phyloP scores from a whole-genome alignment of 2,329 filamentous ascomycete species.

The Camillea tinctor region DNA sequence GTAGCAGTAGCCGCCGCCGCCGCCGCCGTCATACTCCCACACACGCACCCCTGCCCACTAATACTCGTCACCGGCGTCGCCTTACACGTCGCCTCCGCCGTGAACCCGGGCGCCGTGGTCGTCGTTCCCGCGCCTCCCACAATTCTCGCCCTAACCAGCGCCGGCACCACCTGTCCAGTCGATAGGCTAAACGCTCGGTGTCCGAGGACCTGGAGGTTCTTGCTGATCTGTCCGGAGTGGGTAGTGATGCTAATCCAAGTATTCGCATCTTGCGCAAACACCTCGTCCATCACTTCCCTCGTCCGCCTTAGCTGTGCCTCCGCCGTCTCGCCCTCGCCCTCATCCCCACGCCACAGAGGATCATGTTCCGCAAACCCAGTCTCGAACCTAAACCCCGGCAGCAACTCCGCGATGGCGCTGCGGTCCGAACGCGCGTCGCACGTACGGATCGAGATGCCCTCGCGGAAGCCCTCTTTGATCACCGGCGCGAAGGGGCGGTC shows the following conservation, averaged over 20 bases:
- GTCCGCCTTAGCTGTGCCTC: conserved; percentile 50
- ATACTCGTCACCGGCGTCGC: conserved; percentile 45
- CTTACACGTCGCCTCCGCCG: conserved; percentile 42
- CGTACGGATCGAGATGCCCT: conserved; percentile 66
- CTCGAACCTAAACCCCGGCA: conserved; percentile 58
- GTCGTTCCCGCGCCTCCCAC: conserved; percentile 25
- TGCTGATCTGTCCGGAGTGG: conserved; percentile 57
- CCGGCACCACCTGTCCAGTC: conserved; percentile 69
- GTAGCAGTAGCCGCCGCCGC: conserved; percentile 1
- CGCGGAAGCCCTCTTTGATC: conserved; percentile 65
- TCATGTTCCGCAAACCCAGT: conserved; percentile 58
- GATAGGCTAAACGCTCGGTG: conserved; percentile 61
- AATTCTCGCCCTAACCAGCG: conserved; percentile 60
- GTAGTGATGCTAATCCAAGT: conserved; percentile 60
- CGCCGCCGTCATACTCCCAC: conserved; percentile 26
- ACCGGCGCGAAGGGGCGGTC: conserved; percentile 53
- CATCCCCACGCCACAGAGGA: conserved; percentile 41
- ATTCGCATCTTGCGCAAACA: conserved; percentile 51
- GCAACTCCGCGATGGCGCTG: conserved; percentile 50
- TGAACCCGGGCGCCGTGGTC: conserved; percentile 37
- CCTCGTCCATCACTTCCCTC: conserved; percentile 52
- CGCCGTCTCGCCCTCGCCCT: conserved; percentile 44
- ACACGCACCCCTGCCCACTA: conserved; percentile 41
- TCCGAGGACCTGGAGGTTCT: conserved; percentile 53
- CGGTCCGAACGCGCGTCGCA: conserved; percentile 62